phyloP scores from a whole-genome alignment of 495 filamentous ascomycete species.

The Coniosporium apollinis region DNA sequence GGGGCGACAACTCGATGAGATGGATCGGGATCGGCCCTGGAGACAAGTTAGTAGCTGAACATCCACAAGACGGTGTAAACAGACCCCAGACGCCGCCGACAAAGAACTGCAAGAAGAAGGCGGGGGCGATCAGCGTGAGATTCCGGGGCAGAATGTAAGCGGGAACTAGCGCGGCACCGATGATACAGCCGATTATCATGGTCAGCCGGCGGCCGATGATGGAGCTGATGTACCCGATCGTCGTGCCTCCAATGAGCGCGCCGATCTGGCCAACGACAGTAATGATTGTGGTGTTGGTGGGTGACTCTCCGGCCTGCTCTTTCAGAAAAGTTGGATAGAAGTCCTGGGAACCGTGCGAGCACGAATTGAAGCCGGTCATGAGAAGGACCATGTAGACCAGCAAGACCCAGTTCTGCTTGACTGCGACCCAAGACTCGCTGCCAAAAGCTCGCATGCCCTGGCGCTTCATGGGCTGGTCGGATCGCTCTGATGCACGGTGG shows the following conservation, averaged over 20 bases:
- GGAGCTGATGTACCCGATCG: constrained; percentile 23
- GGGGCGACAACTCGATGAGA: constrained; percentile 22
- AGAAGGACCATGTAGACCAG: constrained; percentile 28
- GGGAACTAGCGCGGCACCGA: constrained; percentile 21
- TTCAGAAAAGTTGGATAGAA: constrained; percentile 30
- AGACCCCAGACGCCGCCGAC: constrained; percentile 23
- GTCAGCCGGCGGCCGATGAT: constrained; percentile 23
- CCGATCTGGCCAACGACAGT: constrained; percentile 24
- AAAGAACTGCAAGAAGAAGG: constrained; percentile 26
- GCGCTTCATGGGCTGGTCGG: too few species aligned
- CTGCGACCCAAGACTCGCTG: constrained; percentile 14
- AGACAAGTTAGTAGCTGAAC: too few species aligned
- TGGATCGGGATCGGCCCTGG: constrained; percentile 14
- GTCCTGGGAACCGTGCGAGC: constrained; percentile 29
- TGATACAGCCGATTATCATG: constrained; percentile 21
- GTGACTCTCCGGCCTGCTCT: constrained; percentile 18
- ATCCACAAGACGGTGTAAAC: constrained; percentile 3
- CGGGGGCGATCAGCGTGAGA: constrained; percentile 18
- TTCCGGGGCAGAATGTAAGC: constrained; percentile 20
- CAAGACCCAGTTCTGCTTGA: constrained; percentile 25
- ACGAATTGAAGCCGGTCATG: constrained; percentile 28
- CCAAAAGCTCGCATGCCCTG: constrained; percentile 17
- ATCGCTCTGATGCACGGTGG: too few species aligned
- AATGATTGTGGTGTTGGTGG: constrained; percentile 23
- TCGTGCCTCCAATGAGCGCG: constrained; percentile 19